phyloP scores from a whole-genome alignment of 2,329 filamentous ascomycete genomes.

The Ascochyta clinopodiicola region DNA sequence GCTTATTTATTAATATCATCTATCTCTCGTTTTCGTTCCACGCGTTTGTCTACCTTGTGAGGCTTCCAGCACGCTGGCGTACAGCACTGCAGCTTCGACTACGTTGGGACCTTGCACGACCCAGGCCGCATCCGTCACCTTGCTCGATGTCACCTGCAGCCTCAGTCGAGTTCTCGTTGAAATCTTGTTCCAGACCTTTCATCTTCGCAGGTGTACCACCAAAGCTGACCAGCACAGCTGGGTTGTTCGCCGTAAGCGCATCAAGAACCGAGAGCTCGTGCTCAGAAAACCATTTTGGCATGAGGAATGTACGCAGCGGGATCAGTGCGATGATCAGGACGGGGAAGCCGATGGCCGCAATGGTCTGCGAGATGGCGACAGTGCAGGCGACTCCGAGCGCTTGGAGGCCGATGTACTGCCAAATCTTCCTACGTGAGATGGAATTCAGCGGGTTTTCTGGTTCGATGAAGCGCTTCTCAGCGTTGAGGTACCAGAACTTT shows the following conservation, averaged over 20 bases:
- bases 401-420: slow-evolving; percentile 58
- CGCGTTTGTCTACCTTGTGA: slow-evolving; percentile 12
- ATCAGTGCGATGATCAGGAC: slow-evolving; percentile 63
- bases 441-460: slow-evolving; percentile 54
- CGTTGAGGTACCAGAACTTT: slow-evolving; percentile 57
- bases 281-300: slow-evolving; percentile 58
- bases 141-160: slow-evolving; percentile 19
- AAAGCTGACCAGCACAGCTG: slow-evolving; percentile 59
- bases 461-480: slow-evolving; percentile 56
- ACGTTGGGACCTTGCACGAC: slow-evolving; percentile 7
- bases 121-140: background rate
- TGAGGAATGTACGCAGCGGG: slow-evolving; percentile 57
- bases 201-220: slow-evolving; percentile 53
- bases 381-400: slow-evolving; percentile 56
- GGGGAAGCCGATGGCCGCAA: slow-evolving; percentile 64
- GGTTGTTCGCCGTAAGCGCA: slow-evolving; percentile 59
- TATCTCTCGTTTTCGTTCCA: background rate
- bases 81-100: slow-evolving; percentile 24
- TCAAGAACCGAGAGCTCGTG: slow-evolving; percentile 59
- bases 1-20: background rate
- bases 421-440: slow-evolving; percentile 54
- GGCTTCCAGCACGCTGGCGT: slow-evolving; percentile 33
- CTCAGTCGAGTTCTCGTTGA: slow-evolving; percentile 23
- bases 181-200: slow-evolving; percentile 35
- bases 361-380: slow-evolving; percentile 63